These are phyloP conservation scores for Umbelopsis sp. DNA, from an alignment of 192 early-diverging fungal genomes.

Conservation along the genomic window DNA sequence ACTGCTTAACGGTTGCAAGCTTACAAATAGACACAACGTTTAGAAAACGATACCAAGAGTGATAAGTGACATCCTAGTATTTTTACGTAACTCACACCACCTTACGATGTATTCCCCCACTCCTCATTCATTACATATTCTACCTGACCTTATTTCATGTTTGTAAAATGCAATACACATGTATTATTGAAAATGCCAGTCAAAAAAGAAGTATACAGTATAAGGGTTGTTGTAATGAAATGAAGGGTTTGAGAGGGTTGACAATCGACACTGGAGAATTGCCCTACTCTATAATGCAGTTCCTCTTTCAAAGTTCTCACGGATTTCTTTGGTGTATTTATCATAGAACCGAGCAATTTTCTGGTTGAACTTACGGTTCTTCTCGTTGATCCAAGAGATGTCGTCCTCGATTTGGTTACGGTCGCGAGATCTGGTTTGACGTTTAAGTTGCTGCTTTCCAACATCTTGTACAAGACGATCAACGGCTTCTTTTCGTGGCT, in stretches of 20 bases:
- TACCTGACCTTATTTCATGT: too few relatives aligned
- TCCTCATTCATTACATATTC: too few relatives aligned
- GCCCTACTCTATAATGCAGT: slow-evolving; percentile 64
- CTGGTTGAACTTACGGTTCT: slow-evolving; percentile 94
- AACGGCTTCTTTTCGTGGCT: slow-evolving; percentile 66
- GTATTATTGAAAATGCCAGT: too few relatives aligned
- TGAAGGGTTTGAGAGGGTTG: not conserved
- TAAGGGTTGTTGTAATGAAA: not conserved
- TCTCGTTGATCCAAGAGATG: slow-evolving; percentile 96
- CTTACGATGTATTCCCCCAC: too few relatives aligned
- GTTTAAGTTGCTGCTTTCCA: slow-evolving; percentile 63
- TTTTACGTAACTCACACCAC: too few relatives aligned
- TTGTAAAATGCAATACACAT: too few relatives aligned
- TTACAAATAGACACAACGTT: too few relatives aligned
- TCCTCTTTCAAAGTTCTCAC: slow-evolving; percentile 84
- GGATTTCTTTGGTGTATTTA: slow-evolving; percentile 92
- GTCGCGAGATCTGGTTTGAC: slow-evolving; percentile 67
- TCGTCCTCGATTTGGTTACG: slow-evolving; percentile 82
- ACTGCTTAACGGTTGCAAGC: too few relatives aligned
- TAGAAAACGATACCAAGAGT: too few relatives aligned
- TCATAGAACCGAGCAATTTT: slow-evolving; percentile 96
- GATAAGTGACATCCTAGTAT: too few relatives aligned
- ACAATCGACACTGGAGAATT: not conserved
- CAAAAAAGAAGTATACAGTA: not conserved
- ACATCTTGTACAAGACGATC: slow-evolving; percentile 72